phyloP scores from a whole-genome alignment of 306 rosid genomes.

The Begonia loranthoides region DNA sequence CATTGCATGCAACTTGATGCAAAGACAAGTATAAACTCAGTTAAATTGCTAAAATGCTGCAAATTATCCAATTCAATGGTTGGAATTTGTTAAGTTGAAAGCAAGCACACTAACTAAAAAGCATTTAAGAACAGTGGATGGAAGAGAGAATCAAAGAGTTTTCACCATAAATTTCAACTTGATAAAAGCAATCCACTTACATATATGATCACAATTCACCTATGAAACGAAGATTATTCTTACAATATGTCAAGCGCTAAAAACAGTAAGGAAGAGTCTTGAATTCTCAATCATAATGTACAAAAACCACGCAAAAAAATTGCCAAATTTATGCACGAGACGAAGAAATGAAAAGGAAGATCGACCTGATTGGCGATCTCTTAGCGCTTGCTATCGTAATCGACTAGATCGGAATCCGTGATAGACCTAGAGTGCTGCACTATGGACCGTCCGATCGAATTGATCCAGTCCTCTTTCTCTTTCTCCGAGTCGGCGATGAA shows the following conservation, averaged over 20 bases:
- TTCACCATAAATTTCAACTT: no score
- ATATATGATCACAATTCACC: background rate
- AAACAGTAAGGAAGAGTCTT: background rate
- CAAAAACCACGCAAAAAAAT: background rate
- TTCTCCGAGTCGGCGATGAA: constrained; percentile 45
- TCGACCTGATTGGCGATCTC: background rate
- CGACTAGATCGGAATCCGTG: constrained; percentile 42
- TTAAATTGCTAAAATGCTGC: no score
- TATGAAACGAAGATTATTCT: background rate
- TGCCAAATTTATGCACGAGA: constrained; percentile 3
- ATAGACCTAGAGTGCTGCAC: constrained; percentile 52
- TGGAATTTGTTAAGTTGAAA: no score
- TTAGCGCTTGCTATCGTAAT: constrained; percentile 37
- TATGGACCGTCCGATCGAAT: constrained; percentile 41
- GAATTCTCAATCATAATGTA: background rate
- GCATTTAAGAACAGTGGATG: no score
- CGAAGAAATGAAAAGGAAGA: background rate
- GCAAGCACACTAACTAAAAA: no score
- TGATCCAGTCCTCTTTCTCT: constrained; percentile 51
- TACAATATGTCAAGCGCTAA: background rate
- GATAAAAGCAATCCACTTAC: no score
- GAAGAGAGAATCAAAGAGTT: no score
- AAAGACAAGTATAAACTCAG: no score
- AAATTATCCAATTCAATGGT: no score
- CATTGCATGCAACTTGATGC: no score